Base-by-base conservation (phyloP, 495 filamentous ascomycete genomes). In the Podospora conica region DNA sequence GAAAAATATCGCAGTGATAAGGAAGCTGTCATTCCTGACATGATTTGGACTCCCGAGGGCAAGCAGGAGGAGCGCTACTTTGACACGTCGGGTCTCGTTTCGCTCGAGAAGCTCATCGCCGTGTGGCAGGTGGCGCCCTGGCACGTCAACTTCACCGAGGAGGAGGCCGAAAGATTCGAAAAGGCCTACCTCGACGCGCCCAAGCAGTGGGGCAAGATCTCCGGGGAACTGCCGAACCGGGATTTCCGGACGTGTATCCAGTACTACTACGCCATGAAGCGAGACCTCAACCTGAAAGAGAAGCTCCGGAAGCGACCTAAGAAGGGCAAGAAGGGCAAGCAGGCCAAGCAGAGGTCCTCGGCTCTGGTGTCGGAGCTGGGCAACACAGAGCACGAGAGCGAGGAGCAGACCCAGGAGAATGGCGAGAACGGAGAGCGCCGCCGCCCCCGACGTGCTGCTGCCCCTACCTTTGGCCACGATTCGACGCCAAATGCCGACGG, bases 221-320 rank as follows among this genome's bases (percentile, higher is more conserved):
- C 94, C 3, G 87, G 89, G 24, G 81, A 83, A 23, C 74, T 97
- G 12, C 83, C 87, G 11, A 81, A 84, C 22, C 88, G 93, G 20
- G 87, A 89, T 68, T 95, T 90, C 77, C 87, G 90, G 68, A 87
- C 93, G 58, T 96, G 91, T 73, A 97, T 98, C 68, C 83, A 92
- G 68, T 96, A 98, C 75, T 98, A 98, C 75, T 98, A 98, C 76
- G 85, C 93, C 67, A 96, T 90, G 64, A 98, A 98, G 76, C 87
- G 90, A 71, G 84, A 87, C 65, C 86, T 87, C 24, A 92, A 91
- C 65, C 94, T 97, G 71, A 96, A 96, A 76, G 89, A 91, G 40
- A 91, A 90, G 73, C 79, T 91, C 27, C 93, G 86, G 77, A 88
- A 87, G 65, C 86, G 87, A 76, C 88, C 86, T 27, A 88, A 85